Evolutionary conservation across 768 basidiomycete species (phyloP).

Genomic region (Harrya chromipes): DNA sequence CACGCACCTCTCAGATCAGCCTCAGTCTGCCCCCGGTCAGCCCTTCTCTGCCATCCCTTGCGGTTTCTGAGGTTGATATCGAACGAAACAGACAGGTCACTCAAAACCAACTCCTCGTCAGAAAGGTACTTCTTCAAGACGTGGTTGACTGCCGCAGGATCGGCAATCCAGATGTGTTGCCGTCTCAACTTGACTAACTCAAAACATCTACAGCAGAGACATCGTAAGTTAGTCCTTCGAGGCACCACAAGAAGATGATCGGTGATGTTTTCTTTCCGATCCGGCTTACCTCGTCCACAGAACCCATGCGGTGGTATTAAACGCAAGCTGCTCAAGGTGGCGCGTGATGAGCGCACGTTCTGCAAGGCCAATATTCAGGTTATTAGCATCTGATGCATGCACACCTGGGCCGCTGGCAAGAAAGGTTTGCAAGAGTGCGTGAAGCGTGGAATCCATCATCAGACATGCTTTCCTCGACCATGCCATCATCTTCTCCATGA

Average conservation of each 20-base stretch:
- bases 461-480: conserved; percentile 1
- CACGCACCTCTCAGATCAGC: conserved; percentile 19
- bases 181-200: conserved; percentile 27
- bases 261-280: too few species aligned
- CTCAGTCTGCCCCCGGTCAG: conserved; percentile 5
- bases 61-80: conserved; percentile 18
- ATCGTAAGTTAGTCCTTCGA: too few species aligned
- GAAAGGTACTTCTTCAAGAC: conserved; percentile 4
- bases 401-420: too few species aligned
- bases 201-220: conserved; percentile 25
- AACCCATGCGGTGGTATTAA: too few species aligned
- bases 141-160: neutral
- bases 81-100: conserved; percentile 16
- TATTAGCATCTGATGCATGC: too few species aligned
- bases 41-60: conserved; percentile 27
- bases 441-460: neutral
- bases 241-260: too few species aligned
- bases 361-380: too few species aligned
- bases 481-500: neutral
- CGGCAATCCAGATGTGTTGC: conserved; percentile 13
- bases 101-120: neutral
- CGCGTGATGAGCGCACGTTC: too few species aligned
- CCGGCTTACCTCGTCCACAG: too few species aligned
- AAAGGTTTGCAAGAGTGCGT: too few species aligned
- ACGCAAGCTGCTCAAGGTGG: too few species aligned